A percentile compares a stretch with the other conserved stretches of the same genome.
Conservation (phyloP, 441 rosid genomes). For the Arabidopsis hybrid region DNA sequence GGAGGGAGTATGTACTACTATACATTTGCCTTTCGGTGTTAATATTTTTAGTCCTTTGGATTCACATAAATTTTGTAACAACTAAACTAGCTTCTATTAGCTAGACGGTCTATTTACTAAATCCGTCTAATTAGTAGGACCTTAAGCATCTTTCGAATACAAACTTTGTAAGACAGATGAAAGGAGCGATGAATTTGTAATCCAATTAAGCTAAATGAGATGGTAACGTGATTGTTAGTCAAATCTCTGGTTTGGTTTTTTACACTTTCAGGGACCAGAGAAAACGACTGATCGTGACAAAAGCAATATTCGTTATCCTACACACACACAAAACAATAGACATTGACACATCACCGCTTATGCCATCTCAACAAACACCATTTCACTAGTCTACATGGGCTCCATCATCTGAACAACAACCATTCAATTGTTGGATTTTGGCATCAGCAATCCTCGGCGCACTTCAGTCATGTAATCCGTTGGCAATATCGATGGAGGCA, state of each 20-base stretch:
- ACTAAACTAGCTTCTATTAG: not conserved
- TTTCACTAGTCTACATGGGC: conserved; percentile 13
- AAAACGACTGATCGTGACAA: conserved; percentile 21
- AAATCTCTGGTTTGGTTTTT: conserved; percentile 36
- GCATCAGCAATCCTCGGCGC: conserved; percentile 40
- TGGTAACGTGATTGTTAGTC: conserved; percentile 24
- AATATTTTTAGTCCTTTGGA: not conserved
- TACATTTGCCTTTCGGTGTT: not conserved
- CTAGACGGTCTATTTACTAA: not conserved
- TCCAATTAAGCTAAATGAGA: conserved; percentile 11
- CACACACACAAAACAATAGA: conserved; percentile 18
- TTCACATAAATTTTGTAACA: not conserved
- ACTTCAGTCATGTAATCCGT: conserved; percentile 33
- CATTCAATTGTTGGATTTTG: conserved; percentile 34
- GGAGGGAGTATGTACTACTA: too few relatives aligned
- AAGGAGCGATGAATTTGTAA: conserved; percentile 5
- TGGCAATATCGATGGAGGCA: conserved; percentile 15
- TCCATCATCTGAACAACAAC: conserved; percentile 18
- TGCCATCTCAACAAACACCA: conserved; percentile 32
- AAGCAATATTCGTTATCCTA: conserved; percentile 16
- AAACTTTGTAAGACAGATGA: not conserved
- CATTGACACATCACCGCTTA: conserved; percentile 14
- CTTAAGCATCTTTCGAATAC: not conserved
- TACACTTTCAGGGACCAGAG: conserved; percentile 41
- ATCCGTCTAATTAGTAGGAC: not conserved